Evolutionary conservation across 306 rosid genomes (phyloP).

Genomic region (Cicer bijugum): DNA sequence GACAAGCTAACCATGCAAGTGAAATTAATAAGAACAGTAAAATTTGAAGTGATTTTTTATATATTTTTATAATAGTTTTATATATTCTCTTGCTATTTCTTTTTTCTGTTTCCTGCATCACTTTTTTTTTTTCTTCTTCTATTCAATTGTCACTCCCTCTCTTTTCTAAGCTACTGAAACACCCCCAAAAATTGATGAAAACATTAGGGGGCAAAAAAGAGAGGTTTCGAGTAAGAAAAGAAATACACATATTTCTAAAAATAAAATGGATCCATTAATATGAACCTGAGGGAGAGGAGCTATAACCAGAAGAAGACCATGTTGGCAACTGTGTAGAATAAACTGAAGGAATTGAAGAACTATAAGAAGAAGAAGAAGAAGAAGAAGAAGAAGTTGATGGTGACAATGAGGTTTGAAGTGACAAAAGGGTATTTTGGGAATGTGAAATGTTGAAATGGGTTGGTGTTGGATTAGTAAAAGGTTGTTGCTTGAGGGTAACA

Average conservation of each 20-base stretch:
- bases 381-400: slow-evolving; percentile 21
- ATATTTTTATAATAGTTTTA: not conserved
- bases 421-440: slow-evolving; percentile 42
- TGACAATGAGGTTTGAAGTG: slow-evolving; percentile 43
- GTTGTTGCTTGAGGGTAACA: slow-evolving; percentile 46
- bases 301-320: slow-evolving; percentile 38
- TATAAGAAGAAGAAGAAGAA: slow-evolving; percentile 15
- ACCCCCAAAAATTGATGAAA: not conserved
- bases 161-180: not conserved
- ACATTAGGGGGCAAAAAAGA: not conserved
- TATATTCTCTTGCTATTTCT: not conserved
- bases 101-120: not conserved
- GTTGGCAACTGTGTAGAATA: slow-evolving; percentile 27
- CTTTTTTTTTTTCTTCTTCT: not conserved
- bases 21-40: not conserved
- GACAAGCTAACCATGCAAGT: not conserved
- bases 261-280: not conserved
- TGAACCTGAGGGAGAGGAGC: slow-evolving; percentile 41
- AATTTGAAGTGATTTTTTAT: not conserved
- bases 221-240: not conserved
- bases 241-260: not conserved
- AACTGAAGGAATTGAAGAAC: slow-evolving; percentile 29
- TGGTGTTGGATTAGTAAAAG: not conserved
- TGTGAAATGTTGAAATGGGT: slow-evolving; percentile 33
- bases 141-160: not conserved